These are phyloP conservation scores for Colletotrichum sp. DNA, from an alignment of 2,329 filamentous ascomycete species.

Conservation along the genomic window DNA sequence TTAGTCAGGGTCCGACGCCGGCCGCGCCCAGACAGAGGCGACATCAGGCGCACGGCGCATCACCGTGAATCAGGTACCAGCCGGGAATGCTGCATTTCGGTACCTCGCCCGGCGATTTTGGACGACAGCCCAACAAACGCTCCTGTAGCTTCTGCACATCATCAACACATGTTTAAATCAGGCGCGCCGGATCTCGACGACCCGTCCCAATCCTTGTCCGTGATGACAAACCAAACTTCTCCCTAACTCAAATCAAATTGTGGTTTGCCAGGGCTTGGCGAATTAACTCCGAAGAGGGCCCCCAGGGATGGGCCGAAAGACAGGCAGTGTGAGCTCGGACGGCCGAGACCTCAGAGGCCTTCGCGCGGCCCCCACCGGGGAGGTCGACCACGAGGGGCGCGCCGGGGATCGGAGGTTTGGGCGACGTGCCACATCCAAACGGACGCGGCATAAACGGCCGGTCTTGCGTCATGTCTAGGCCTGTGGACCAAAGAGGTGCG, in stretches of 20 bases:
- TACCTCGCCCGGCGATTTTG: not conserved
- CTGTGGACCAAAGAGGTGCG: slow-evolving; percentile 12
- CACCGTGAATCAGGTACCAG: not conserved
- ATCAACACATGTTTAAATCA: not conserved
- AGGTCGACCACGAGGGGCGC: not conserved
- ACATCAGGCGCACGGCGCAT: not conserved
- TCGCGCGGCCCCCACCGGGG: not conserved
- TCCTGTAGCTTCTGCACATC: not conserved
- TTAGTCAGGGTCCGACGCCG: not conserved
- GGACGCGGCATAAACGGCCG: slow-evolving; percentile 17
- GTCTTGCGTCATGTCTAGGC: slow-evolving; percentile 15
- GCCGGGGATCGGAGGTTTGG: slow-evolving; percentile 12
- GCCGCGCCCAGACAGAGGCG: not conserved
- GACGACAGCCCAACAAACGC: not conserved
- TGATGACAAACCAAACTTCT: slow-evolving; percentile 3
- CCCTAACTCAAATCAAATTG: not conserved
- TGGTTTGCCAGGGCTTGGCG: not conserved
- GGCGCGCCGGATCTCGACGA: not conserved
- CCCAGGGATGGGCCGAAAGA: not conserved
- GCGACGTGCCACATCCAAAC: not conserved
- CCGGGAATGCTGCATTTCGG: not conserved
- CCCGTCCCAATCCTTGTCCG: not conserved
- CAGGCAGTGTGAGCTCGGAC: slow-evolving; percentile 3
- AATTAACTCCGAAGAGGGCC: slow-evolving; percentile 2
- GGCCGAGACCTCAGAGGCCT: not conserved